Evolutionary conservation across 345 rosid genomes (phyloP), one percentile per base, ranked within the genome.

Genomic region (Jatropha curcas): DNA sequence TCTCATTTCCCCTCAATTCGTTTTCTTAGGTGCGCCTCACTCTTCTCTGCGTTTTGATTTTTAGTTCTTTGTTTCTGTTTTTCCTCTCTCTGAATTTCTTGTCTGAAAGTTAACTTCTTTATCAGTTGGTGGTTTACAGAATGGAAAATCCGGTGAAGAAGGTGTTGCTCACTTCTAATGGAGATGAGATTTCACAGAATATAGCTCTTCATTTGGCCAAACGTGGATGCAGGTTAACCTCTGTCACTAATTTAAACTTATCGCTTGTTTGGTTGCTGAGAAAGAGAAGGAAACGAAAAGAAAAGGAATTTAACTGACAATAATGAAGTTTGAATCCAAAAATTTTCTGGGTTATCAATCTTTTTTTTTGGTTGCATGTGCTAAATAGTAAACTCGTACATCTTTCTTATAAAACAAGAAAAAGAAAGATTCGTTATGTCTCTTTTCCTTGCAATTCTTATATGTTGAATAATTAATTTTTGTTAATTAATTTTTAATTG

Each of bases 141-240:
- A 88, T 88, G 96, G 89, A 59, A 46, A 77, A 35, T 74, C 83
- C 74, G 45, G 74, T 74, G 0, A 92, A 92, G 88, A 92, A 80
- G 70, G 98, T 95, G 66, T 63, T 95, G 86, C 74, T 95, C 30
- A 88, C 99, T 24, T 88, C 94, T 58, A 82, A 82, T 60, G 99
- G 93, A 37, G 98, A 92, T 71, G 88, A 84, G 71, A 71, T 95
- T 72, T 91, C 97, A 25, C 82, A 60, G 67, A 86, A 72, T 72
- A 84, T 92, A 63, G 97, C 99, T 57, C 67, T 86, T 70, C 87
- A 88, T 68, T 83, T 95, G 56, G 97, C 89, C 84, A 76, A 82
- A 66, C 86, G 77, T 11, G 96, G 96, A 45, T 95, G 98, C 92
- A 89, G 98, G 98, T 92, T 28, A 28, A 24, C 35, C 27, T 71